A percentile compares a stretch with the other conserved stretches of the same genome.
phyloP scores from a whole-genome alignment of 345 rosid genomes.

The Eucalyptus melliodora region DNA sequence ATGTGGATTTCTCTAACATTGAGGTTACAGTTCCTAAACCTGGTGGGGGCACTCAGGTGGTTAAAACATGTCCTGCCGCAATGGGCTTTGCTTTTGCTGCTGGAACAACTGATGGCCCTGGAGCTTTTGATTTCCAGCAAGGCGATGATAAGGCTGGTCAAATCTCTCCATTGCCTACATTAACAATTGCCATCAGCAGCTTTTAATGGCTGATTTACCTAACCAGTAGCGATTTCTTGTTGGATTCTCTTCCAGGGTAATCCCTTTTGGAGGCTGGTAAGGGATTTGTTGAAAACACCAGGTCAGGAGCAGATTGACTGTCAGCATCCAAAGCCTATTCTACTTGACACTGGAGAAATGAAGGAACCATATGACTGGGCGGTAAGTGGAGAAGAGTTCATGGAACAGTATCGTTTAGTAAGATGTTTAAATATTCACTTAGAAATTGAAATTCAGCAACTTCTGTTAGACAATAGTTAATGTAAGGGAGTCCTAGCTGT shows the following conservation, averaged over 20 bases:
- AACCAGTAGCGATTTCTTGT: not conserved
- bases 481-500: not conserved
- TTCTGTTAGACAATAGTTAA: not conserved
- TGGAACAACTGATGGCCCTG: slow-evolving; percentile 84
- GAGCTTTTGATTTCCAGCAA: slow-evolving; percentile 78
- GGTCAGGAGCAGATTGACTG: slow-evolving; percentile 39
- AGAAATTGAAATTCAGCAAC: not conserved
- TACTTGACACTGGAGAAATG: slow-evolving; percentile 82
- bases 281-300: slow-evolving; percentile 46
- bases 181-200: not conserved
- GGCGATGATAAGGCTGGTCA: slow-evolving; percentile 52
- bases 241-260: slow-evolving; percentile 35
- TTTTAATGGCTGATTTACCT: not conserved
- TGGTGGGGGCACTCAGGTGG: slow-evolving; percentile 33
- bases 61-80: slow-evolving; percentile 73
- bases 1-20: slow-evolving; percentile 66
- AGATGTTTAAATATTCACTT: not conserved
- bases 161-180: not conserved
- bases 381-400: slow-evolving; percentile 20
- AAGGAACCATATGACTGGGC: slow-evolving; percentile 75
- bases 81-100: slow-evolving; percentile 81
- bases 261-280: slow-evolving; percentile 57
- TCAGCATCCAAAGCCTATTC: slow-evolving; percentile 64
- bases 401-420: not conserved
- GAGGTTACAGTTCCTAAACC: slow-evolving; percentile 30